phyloP scores from a whole-genome alignment of 2,329 filamentous ascomycete genomes.

The Ascochyta fabae region DNA sequence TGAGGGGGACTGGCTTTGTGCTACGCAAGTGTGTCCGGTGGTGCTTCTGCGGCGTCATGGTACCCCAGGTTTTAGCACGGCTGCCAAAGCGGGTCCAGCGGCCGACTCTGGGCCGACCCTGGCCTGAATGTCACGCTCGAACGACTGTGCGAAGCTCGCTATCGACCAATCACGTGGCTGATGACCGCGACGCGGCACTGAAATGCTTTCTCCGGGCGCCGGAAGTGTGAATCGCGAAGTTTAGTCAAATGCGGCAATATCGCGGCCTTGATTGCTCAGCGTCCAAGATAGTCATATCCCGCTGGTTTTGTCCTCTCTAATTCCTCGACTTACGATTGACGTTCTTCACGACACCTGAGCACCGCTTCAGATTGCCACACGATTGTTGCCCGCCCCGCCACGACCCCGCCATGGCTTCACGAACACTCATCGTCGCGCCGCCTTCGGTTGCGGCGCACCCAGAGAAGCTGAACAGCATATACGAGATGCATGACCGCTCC shows the following conservation, averaged over 20 bases:
- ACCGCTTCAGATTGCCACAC: neutral
- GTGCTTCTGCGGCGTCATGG: slow-evolving; percentile 8
- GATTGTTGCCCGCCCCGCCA: slow-evolving; percentile 10
- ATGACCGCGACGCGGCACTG: slow-evolving; percentile 14
- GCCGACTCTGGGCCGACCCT: slow-evolving; percentile 6
- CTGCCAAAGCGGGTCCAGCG: slow-evolving; percentile 10
- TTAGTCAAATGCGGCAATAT: slow-evolving; percentile 17
- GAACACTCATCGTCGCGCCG: slow-evolving; percentile 85
- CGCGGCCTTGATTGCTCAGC: slow-evolving; percentile 20
- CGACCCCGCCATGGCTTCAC: slow-evolving; percentile 48
- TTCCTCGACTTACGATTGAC: slow-evolving; percentile 3
- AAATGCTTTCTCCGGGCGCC: slow-evolving; percentile 19
- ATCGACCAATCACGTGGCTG: slow-evolving; percentile 11
- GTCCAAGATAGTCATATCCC: slow-evolving; percentile 4
- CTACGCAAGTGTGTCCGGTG: slow-evolving; percentile 1
- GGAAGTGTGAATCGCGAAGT: slow-evolving; percentile 13
- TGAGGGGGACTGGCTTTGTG: neutral
- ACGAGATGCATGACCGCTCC: slow-evolving; percentile 75
- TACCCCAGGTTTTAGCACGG: slow-evolving; percentile 20
- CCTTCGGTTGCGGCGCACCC: slow-evolving; percentile 88
- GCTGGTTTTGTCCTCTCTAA: neutral
- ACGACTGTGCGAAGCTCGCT: slow-evolving; percentile 7
- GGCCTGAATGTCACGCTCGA: slow-evolving; percentile 14
- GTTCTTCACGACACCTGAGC: neutral
- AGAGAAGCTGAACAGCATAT: slow-evolving; percentile 73